Conservation (phyloP, 352 stramenopile genomes). For the Phytophthora podocarpi region DNA sequence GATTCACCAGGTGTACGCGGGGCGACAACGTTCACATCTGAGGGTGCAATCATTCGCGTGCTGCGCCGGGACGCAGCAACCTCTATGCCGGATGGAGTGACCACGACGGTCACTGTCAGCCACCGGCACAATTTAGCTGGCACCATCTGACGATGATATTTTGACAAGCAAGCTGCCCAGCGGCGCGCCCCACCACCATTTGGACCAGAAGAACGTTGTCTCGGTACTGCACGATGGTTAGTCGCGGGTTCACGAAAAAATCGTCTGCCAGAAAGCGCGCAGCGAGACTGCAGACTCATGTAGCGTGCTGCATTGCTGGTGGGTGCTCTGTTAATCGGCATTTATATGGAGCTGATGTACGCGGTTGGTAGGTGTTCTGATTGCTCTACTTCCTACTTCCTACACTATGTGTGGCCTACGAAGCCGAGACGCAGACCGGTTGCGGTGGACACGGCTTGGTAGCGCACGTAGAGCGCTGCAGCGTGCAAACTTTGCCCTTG, state of each 20-base stretch:
- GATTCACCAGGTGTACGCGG: conserved; percentile 14
- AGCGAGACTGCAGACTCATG: conserved; percentile 2
- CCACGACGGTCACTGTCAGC: neutral
- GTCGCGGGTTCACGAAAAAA: conserved; percentile 17
- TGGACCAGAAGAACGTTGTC: conserved; percentile 14
- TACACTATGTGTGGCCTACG: too few species aligned
- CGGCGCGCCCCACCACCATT: conserved; percentile 10
- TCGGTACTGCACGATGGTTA: conserved; percentile 8
- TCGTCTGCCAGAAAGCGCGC: conserved; percentile 1
- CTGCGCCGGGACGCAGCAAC: conserved; percentile 11
- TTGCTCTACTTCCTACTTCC: too few species aligned
- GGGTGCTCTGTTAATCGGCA: too few species aligned
- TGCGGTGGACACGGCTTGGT: too few species aligned
- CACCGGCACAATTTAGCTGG: neutral
- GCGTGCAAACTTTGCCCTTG: too few species aligned
- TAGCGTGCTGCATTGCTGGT: too few species aligned
- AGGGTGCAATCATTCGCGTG: conserved; percentile 15
- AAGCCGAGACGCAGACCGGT: too few species aligned
- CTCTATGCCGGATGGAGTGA: conserved; percentile 17
- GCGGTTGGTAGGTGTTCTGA: too few species aligned
- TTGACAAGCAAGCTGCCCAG: neutral
- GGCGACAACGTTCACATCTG: conserved; percentile 19
- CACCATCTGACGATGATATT: conserved; percentile 1
- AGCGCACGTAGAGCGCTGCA: too few species aligned
- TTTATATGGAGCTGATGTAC: too few species aligned